These are phyloP conservation scores for Orbilia blumenaviensis DNA, from an alignment of 2,329 filamentous ascomycete species.

Conservation along the genomic window DNA sequence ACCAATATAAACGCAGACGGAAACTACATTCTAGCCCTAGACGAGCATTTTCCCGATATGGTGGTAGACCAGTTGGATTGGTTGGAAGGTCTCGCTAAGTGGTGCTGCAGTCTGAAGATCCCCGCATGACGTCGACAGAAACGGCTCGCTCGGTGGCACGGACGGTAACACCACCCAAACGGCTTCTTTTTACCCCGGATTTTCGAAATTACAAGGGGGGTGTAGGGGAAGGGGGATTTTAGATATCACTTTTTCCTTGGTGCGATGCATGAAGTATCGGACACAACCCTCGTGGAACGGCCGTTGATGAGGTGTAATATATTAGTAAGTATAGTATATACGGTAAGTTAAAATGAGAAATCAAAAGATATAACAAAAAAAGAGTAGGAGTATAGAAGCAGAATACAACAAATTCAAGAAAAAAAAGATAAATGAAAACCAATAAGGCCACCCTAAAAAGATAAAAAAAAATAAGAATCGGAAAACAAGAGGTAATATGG, in stretches of 20 bases:
- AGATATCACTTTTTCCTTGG: too few relatives aligned
- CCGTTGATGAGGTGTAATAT: background rate
- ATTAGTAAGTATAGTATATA: background rate
- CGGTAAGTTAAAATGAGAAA: too few relatives aligned
- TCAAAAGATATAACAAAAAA: too few relatives aligned
- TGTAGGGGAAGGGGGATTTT: too few relatives aligned
- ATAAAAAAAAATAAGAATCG: background rate
- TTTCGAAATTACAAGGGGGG: too few relatives aligned
- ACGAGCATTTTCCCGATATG: background rate
- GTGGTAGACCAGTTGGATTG: too few relatives aligned
- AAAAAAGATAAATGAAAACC: background rate
- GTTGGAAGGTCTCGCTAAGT: background rate
- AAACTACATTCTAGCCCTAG: too few relatives aligned
- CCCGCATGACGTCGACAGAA: constrained; percentile 15
- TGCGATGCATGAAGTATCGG: background rate
- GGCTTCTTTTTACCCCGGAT: constrained; percentile 2
- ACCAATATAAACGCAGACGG: too few relatives aligned
- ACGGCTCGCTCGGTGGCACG: too few relatives aligned
- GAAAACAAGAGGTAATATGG: background rate
- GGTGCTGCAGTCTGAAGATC: background rate
- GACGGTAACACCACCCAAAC: background rate
- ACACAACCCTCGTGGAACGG: background rate
- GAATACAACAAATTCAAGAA: too few relatives aligned
- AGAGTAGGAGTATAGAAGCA: too few relatives aligned
- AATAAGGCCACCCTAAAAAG: background rate